Base-by-base conservation (phyloP, 2,329 filamentous ascomycete genomes). In the Calonectria hongkongensis region DNA sequence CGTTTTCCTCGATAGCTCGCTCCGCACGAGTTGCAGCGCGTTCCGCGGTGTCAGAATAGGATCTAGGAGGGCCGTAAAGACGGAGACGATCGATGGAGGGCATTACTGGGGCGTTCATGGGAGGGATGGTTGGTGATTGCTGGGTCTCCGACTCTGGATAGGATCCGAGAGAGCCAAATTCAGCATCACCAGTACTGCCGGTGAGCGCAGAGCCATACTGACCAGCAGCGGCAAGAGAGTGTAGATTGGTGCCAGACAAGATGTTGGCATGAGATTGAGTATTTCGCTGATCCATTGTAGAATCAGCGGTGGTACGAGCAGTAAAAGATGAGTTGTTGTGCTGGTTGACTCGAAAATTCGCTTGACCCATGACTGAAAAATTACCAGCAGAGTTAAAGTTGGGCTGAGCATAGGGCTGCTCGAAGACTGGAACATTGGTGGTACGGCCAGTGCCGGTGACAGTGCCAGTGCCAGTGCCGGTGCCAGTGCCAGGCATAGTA, bases 21-120 rank as follows among this genome's bases (percentile, higher is more conserved):
- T 68, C 66, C 0, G 66, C 66, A 36, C 66, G 56, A 18, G 28
- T 58, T 10, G 56, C 66, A n/a, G 56, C 56, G 4, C 12, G 66
- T 27, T 51, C 56, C 8, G 66, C 66, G 18, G n/a, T 15, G n/a
- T 45, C 47, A 33, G 66, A 68, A 12, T 36, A 60, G 13, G 66
- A 54, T 43, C 66, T 43, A n/a, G 27, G 1, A 36, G 30, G 12
- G 0, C 15, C 27, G 0, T 7, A 1, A 3, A 30, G 33, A 39
- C 21, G 33, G n/a, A 47, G 27, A 18, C 41, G 25, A 5, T 21
- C 45, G 5, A 28, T 15, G 5, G 25, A 18, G 8, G 36, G 58
- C 18, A 51, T 28, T 33, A 9, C 21, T 13, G 54, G 50, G 27
- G 33, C 21, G 10, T 39, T 16, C 3, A 15, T 12, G 13, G 16